These are phyloP conservation scores for Parathielavia appendiculata DNA, from an alignment of 495 filamentous ascomycete genomes.

Conservation along the genomic window DNA sequence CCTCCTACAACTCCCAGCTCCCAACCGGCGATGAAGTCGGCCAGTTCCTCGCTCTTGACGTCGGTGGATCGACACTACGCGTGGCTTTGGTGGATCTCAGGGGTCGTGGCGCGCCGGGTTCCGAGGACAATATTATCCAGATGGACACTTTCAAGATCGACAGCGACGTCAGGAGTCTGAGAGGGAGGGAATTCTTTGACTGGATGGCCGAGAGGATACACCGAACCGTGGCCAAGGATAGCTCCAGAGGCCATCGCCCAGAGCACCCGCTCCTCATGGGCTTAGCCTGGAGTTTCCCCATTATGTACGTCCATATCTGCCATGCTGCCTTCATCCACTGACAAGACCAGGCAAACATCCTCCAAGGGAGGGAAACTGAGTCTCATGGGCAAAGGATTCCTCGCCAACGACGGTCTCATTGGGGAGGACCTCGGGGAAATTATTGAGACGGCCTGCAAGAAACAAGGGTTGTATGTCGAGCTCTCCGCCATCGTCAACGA, in stretches of 20 bases:
- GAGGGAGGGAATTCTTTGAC: conserved; percentile 58
- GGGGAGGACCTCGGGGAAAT: conserved; percentile 50
- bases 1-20: conserved; percentile 64
- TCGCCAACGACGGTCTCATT: conserved; percentile 47
- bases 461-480: conserved; percentile 49
- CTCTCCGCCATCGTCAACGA: conserved; percentile 82
- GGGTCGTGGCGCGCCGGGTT: conserved; percentile 27
- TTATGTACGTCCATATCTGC: conserved; percentile 44
- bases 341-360: conserved; percentile 62
- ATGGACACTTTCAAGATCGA: conserved; percentile 50
- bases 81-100: conserved; percentile 72
- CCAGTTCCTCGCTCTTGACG: conserved; percentile 53
- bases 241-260: conserved; percentile 26
- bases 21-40: conserved; percentile 69
- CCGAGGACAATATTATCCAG: conserved; percentile 39
- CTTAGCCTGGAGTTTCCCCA: conserved; percentile 83
- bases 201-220: conserved; percentile 81
- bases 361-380: conserved; percentile 67
- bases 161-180: conserved; percentile 39
- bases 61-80: conserved; percentile 74
- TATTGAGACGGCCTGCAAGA: conserved; percentile 44
- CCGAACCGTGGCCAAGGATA: conserved; percentile 41
- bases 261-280: conserved; percentile 52
- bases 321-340: conserved; percentile 8
- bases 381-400: conserved; percentile 82